These are phyloP conservation scores for Nowakowskiella sp. DNA, from an alignment of 192 early-diverging fungal species.

Conservation along the genomic window DNA sequence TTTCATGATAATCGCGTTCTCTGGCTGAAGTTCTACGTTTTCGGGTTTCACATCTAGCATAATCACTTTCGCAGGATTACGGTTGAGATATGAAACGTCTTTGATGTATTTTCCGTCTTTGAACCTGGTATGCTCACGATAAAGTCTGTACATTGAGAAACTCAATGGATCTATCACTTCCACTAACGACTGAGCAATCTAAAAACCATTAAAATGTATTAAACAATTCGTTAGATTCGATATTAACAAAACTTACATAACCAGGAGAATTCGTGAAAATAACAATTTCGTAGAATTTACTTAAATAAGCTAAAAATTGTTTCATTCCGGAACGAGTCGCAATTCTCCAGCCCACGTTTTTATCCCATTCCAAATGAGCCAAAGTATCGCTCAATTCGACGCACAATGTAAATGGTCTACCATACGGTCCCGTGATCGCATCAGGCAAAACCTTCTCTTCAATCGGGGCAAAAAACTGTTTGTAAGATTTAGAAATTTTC, in stretches of 20 bases:
- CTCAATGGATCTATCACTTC: slow-evolving; percentile 81
- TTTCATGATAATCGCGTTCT: slow-evolving; percentile 78
- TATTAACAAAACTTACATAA: slow-evolving; percentile 49
- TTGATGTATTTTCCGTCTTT: slow-evolving; percentile 66
- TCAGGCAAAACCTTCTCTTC: slow-evolving; percentile 93
- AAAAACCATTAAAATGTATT: neutral
- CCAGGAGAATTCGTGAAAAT: slow-evolving; percentile 85
- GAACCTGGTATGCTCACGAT: slow-evolving; percentile 84
- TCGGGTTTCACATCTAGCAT: slow-evolving; percentile 86
- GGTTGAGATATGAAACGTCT: slow-evolving; percentile 87
- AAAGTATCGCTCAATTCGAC: slow-evolving; percentile 93
- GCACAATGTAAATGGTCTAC: slow-evolving; percentile 83
- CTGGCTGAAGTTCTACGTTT: slow-evolving; percentile 80
- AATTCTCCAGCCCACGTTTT: slow-evolving; percentile 92
- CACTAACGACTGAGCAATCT: slow-evolving; percentile 78
- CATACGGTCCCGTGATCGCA: slow-evolving; percentile 75
- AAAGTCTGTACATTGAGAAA: slow-evolving; percentile 77
- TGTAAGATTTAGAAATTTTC: too few species aligned
- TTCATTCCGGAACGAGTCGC: slow-evolving; percentile 95
- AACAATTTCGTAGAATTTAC: slow-evolving; percentile 90
- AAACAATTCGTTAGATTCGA: slow-evolving; percentile 18
- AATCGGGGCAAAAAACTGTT: too few species aligned
- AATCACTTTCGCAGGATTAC: slow-evolving; percentile 87
- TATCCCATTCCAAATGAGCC: slow-evolving; percentile 89
- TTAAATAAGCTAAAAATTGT: slow-evolving; percentile 85